phyloP scores from a whole-genome alignment of 306 rosid genomes.

The Acmispon strigosus region DNA sequence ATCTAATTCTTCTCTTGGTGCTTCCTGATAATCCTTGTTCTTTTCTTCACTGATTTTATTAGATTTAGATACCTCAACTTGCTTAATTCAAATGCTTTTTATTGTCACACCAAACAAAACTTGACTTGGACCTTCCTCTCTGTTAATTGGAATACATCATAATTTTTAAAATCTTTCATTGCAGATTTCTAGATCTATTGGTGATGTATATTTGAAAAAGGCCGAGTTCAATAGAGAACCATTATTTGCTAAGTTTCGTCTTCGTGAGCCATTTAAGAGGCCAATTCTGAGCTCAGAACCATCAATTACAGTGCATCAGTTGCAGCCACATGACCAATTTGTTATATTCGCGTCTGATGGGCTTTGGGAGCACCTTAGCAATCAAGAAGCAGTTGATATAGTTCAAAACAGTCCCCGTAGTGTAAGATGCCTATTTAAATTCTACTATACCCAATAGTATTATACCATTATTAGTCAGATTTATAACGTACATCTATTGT shows the following conservation, averaged over 20 bases:
- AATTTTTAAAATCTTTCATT: slow-evolving; percentile 12
- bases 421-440: slow-evolving; percentile 40
- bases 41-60: background rate
- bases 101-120: background rate
- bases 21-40: background rate
- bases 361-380: slow-evolving; percentile 91
- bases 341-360: slow-evolving; percentile 92
- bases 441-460: background rate
- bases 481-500: background rate
- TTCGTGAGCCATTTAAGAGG: slow-evolving; percentile 55
- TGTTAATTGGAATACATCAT: background rate
- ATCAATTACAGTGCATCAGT: slow-evolving; percentile 48
- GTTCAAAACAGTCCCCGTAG: slow-evolving; percentile 65
- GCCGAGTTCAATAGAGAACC: slow-evolving; percentile 90
- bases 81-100: background rate
- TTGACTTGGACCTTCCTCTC: background rate
- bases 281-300: slow-evolving; percentile 87
- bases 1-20: too few relatives aligned
- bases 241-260: slow-evolving; percentile 69
- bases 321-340: slow-evolving; percentile 76
- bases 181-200: slow-evolving; percentile 85
- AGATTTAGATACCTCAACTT: background rate
- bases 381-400: slow-evolving; percentile 91
- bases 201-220: slow-evolving; percentile 84
- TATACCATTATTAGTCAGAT: background rate